Evolutionary conservation across 129 eudicot species (phyloP), one percentile per base, ranked within the genome.

Genomic region (Flaveria ramosissima): DNA sequence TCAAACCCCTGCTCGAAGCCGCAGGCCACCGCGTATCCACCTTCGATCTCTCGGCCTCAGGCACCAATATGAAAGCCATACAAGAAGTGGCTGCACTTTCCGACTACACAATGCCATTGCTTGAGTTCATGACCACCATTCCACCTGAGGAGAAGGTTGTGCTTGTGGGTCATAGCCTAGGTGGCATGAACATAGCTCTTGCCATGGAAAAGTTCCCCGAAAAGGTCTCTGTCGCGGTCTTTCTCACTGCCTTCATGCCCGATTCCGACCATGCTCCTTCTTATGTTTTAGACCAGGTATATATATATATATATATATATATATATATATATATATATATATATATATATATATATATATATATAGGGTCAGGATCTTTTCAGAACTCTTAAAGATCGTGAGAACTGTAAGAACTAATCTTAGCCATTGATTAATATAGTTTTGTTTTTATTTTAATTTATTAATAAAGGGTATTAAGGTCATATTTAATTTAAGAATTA

Each of bases 11-110:
- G 55, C 83, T 87, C 0, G 81, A 84, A 78, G 72, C 88, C 2
- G 82, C 92, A 26, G 92, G 92, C 64, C 92, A 91, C 83, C 87
- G 79, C 2, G 95, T 86, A 41, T 81, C 91, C 8, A 83, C 92
- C 77, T 78, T 88, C 36, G 90, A 88, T 75, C 76, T 88, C 7
- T 68, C 92, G 0, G 95, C 94, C 70, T 76, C 92, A 26, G 94
- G 92, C 66, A 79, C 76, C 32, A 60, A 83, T 19, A 63, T 75
- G 6, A 78, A 48, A 59, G 65, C n/a, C 2, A 82, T 91, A 8
- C 72, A 88, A 9, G 83, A 91, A 42, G 73, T 91, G 8, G 7
- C 30, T 23, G 51, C 88, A 14, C 26, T 91, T 19, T 14, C 59
- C 11, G 92, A 91, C 59, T 91, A 91, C 80, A 39, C 80, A 30